These are phyloP conservation scores for Diaporthe aspalathi DNA, from an alignment of 2,329 filamentous ascomycete genomes.

Conservation along the genomic window DNA sequence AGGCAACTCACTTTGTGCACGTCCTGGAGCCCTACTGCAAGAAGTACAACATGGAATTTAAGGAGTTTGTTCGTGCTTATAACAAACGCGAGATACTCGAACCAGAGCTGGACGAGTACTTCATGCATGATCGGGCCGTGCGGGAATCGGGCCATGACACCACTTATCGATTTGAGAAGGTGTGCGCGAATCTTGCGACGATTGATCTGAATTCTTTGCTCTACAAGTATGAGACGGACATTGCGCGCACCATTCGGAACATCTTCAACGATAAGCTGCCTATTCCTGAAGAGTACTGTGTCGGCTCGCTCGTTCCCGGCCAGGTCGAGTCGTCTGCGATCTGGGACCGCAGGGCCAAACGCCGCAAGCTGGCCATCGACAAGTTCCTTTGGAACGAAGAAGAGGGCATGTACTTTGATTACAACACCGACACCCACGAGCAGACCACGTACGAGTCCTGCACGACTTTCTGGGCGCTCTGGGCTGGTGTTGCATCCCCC, in stretches of 20 bases:
- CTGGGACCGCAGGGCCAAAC: constrained; percentile 91
- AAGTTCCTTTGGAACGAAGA: constrained; percentile 94
- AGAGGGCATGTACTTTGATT: constrained; percentile 98
- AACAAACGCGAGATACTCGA: constrained; percentile 81
- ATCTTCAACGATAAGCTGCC: constrained; percentile 84
- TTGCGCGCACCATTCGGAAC: constrained; percentile 84
- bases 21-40: constrained; percentile 83
- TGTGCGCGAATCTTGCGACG: constrained; percentile 89
- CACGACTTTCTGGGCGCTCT: constrained; percentile 97
- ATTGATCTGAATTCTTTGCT: constrained; percentile 94
- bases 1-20: constrained; percentile 87
- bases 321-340: constrained; percentile 83
- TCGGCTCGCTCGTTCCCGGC: constrained; percentile 72
- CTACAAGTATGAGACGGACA: constrained; percentile 98
- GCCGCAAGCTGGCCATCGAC: constrained; percentile 86
- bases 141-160: constrained; percentile 98
- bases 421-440: constrained; percentile 84
- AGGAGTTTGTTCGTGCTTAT: constrained; percentile 89
- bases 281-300: constrained; percentile 87
- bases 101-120: constrained; percentile 93
- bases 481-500: constrained; percentile 89
- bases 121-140: constrained; percentile 94
- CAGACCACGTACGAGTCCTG: constrained; percentile 88
- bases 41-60: constrained; percentile 84
- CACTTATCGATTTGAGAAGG: constrained; percentile 88